A percentile compares a stretch with the other conserved stretches of the same genome.
Conservation (phyloP, 2,329 filamentous ascomycete genomes). For the Fusarium tricinctum region DNA sequence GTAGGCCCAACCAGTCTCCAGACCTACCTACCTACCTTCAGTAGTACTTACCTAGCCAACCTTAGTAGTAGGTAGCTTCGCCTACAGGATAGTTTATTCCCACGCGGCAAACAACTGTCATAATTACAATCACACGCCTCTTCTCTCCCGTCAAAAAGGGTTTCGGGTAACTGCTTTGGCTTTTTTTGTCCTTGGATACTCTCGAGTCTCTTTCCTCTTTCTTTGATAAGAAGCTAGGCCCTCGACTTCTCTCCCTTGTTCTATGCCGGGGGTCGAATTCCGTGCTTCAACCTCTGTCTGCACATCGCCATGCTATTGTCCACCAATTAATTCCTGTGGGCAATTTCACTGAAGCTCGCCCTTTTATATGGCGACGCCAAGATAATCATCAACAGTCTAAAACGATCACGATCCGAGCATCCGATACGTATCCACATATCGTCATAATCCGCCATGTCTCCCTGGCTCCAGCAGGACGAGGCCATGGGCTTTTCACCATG, state of each 20-base stretch:
- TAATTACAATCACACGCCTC: slow-evolving; percentile 9
- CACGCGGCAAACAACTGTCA: slow-evolving; percentile 7
- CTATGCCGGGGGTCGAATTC: background rate
- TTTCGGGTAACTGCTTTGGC: slow-evolving; percentile 9
- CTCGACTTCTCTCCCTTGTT: slow-evolving; percentile 19
- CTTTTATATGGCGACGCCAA: slow-evolving; percentile 18
- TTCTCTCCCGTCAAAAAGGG: background rate
- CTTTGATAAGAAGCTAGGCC: slow-evolving; percentile 19
- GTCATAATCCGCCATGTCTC: slow-evolving; percentile 34
- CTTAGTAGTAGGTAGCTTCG: background rate
- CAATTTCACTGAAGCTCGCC: slow-evolving; percentile 5
- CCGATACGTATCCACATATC: slow-evolving; percentile 25
- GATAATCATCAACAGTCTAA: slow-evolving; percentile 17
- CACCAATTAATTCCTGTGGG: slow-evolving; percentile 15
- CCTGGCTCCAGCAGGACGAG: slow-evolving; percentile 33
- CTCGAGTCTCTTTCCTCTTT: background rate
- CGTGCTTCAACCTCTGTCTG: background rate
- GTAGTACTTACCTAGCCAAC: no score
- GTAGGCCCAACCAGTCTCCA: background rate
- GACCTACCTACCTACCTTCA: no score
- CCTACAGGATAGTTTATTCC: slow-evolving; percentile 1
- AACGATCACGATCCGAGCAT: slow-evolving; percentile 11
- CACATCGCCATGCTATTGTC: slow-evolving; percentile 25
- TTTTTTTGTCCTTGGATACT: slow-evolving; percentile 21
- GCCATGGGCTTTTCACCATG: slow-evolving; percentile 28